Evolutionary conservation across 169 alveolate genomes (phyloP).

Genomic region (Eimeria mitis): DNA sequence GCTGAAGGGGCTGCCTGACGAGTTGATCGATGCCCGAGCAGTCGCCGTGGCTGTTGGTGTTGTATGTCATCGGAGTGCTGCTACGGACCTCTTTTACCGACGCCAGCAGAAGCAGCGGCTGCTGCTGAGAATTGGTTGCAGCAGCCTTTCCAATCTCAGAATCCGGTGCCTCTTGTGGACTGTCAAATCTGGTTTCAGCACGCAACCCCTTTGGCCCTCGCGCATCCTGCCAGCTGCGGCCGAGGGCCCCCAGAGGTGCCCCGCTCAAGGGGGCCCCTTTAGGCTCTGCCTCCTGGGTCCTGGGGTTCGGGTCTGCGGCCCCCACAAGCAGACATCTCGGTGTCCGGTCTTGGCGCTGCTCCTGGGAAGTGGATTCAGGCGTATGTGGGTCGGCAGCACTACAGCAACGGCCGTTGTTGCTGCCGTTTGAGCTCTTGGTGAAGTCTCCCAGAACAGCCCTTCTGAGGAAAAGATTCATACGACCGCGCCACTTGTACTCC

Average conservation of each 20-base stretch:
- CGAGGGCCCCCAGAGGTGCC: neutral
- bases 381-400: neutral
- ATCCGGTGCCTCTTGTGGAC: neutral
- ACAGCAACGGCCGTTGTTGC: constrained; percentile 28
- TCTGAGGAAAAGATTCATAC: constrained; percentile 7
- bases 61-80: neutral
- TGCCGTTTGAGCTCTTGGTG: constrained; percentile 6
- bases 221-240: neutral
- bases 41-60: neutral
- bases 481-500: constrained; percentile 52
- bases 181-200: neutral
- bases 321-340: neutral
- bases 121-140: neutral
- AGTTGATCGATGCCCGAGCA: neutral
- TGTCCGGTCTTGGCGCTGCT: constrained; percentile 43
- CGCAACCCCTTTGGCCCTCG: constrained; percentile 4
- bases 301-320: neutral
- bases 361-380: constrained; percentile 9
- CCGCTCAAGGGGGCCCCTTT: neutral
- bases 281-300: neutral
- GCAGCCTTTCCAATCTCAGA: neutral
- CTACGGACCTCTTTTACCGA: neutral
- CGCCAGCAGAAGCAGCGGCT: constrained; percentile 29
- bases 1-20: constrained; percentile 5
- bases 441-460: constrained; percentile 15